Percentiles rank a stretch among this genome's conserved stretches.
These are phyloP conservation scores for Zasmidium cellare DNA, from an alignment of 2,329 filamentous ascomycete species.

Conservation along the genomic window DNA sequence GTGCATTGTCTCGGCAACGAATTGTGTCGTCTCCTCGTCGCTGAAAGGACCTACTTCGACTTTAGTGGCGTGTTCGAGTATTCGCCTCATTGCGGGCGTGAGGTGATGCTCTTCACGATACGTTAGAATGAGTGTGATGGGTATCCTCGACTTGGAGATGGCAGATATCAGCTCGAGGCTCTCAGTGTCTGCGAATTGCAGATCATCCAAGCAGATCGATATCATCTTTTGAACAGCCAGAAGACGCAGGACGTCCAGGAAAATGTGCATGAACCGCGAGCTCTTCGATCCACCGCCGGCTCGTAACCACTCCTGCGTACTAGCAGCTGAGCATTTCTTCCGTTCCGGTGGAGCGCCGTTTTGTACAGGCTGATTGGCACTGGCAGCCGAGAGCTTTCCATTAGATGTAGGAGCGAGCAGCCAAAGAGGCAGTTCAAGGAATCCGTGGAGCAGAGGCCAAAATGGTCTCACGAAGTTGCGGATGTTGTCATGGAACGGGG, in stretches of 20 bases:
- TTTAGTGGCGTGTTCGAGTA: conserved; percentile 56
- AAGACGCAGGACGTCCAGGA: conserved; percentile 79
- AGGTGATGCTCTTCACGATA: conserved; percentile 45
- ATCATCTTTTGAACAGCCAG: conserved; percentile 83
- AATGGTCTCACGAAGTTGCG: conserved; percentile 57
- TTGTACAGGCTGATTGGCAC: background rate
- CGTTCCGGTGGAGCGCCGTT: conserved; percentile 18
- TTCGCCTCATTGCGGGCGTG: conserved; percentile 36
- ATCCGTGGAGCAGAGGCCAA: conserved; percentile 58
- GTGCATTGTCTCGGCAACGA: conserved; percentile 79
- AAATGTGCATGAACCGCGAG: conserved; percentile 81
- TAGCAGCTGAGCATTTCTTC: conserved; percentile 36
- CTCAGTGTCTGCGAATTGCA: conserved; percentile 88
- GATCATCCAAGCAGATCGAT: conserved; percentile 83
- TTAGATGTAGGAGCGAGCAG: conserved; percentile 37
- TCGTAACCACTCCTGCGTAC: conserved; percentile 46
- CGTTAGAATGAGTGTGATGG: conserved; percentile 79
- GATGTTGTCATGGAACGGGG: conserved; percentile 61
- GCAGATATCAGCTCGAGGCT: conserved; percentile 80
- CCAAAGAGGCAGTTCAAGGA: conserved; percentile 70
- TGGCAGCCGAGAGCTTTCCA: conserved; percentile 17
- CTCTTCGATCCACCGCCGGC: conserved; percentile 50
- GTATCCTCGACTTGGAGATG: conserved; percentile 75
- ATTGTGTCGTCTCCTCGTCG: conserved; percentile 78
- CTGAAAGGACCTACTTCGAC: conserved; percentile 71